Percentiles rank a stretch among this genome's conserved stretches.
These are phyloP conservation scores for Vinca minor DNA, from an alignment of 257 asterid genomes.

Conservation along the genomic window DNA sequence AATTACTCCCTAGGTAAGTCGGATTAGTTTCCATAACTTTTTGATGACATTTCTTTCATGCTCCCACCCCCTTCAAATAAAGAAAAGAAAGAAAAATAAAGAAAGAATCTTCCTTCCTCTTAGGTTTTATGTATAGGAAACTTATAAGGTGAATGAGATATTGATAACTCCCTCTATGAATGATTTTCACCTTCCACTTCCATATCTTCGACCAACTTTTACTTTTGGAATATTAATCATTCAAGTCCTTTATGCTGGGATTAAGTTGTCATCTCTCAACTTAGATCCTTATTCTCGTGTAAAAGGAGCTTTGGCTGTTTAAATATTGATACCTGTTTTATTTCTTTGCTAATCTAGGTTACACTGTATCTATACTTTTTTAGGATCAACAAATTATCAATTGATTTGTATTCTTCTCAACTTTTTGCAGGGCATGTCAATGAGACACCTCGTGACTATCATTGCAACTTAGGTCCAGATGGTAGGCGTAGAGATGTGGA, in stretches of 20 bases:
- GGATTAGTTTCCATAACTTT: background rate
- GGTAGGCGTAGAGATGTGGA: slow-evolving; percentile 99
- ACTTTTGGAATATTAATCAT: background rate
- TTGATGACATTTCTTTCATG: background rate
- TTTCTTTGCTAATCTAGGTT: background rate
- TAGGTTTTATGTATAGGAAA: background rate
- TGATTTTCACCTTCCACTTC: background rate
- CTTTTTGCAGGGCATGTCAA: slow-evolving; percentile 71
- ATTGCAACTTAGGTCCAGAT: slow-evolving; percentile 98
- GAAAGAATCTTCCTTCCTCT: background rate
- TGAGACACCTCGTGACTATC: slow-evolving; percentile 97
- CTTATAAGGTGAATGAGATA: background rate
- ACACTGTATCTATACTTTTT: background rate
- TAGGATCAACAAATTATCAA: background rate
- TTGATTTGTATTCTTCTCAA: slow-evolving; percentile 1
- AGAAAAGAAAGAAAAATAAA: background rate
- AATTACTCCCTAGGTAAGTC: background rate
- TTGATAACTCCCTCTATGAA: background rate
- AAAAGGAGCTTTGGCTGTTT: background rate
- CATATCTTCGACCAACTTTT: background rate
- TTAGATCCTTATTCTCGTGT: background rate
- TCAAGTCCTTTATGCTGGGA: background rate
- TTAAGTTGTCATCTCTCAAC: background rate
- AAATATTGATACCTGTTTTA: background rate
- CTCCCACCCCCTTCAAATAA: background rate